Evolutionary conservation across 2,329 filamentous ascomycete species (phyloP), one percentile per base, ranked within the genome.

Genomic region (Diaporthe eres): DNA sequence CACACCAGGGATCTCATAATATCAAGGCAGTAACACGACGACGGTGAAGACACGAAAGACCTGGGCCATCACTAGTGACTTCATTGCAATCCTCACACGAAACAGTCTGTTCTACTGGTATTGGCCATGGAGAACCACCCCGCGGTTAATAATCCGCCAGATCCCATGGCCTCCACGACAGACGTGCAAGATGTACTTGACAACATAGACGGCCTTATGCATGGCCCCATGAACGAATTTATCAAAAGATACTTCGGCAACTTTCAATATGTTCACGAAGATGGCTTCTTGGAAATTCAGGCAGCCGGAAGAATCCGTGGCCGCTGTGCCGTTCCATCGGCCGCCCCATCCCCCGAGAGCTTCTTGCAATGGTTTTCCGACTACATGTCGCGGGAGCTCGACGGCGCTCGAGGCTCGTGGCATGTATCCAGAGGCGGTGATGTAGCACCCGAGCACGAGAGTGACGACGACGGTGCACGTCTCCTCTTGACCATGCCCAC

Each of bases 341-440:
- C 55, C n/a, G 55, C 55, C 3, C 55, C 55, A 13, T 22, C 55
- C 1, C 55, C 55, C 31, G 55, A 39, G 9, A 37, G 3, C 6
- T 58, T 58, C 55, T 39, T n/a, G 12, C 17, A 37, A 58, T 58
- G 55, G 55, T 58, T 58, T n/a, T 39, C 55, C 55, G 17, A 39
- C 31, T 58, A 58, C 31, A 58, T 37, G 17, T 39, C 55, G 2
- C 55, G 55, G 1, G 55, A 58, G 31, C 17, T 22, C 3, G 55
- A 58, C 31, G 31, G 55, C 8, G 55, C 55, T 58, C 31, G 55
- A 37, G 55, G 55, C 17, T 37, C 55, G 31, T 58, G 55, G 55
- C 19, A 58, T 13, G 7, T 22, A 37, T 58, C 31, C 7, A n/a
- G 19, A 0, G 28, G 15, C 55, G 28, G 15, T 28, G 28, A 34